These are phyloP conservation scores for Tillandsia fasciculata DNA, from an alignment of 176 grass and related monocot species.

Conservation along the genomic window DNA sequence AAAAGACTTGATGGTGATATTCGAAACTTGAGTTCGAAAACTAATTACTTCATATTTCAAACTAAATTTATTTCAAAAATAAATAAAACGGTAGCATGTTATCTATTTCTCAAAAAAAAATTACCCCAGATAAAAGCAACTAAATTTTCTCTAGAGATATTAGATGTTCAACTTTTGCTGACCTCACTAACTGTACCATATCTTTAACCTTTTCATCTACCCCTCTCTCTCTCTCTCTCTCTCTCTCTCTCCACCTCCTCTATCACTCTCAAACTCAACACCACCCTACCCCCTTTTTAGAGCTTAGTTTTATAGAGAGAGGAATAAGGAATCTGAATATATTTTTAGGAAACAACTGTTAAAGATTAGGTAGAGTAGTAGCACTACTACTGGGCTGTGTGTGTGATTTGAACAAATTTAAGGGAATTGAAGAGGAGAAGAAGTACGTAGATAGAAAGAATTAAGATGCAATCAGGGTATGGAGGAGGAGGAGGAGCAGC, in stretches of 20 bases:
- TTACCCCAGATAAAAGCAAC: too few species aligned
- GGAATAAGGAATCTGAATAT: background rate
- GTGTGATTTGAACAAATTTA: too few species aligned
- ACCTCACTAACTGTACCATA: slow-evolving; percentile 32
- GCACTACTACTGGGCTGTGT: too few species aligned
- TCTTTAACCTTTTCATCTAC: slow-evolving; percentile 15
- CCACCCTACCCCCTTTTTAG: background rate
- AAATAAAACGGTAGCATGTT: too few species aligned
- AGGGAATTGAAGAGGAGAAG: background rate
- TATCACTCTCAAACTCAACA: slow-evolving; percentile 3
- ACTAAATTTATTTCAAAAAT: too few species aligned
- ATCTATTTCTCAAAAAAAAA: too few species aligned
- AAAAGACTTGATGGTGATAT: too few species aligned
- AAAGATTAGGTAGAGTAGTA: too few species aligned
- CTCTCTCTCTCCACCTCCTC: slow-evolving; percentile 12
- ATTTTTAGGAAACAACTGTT: too few species aligned
- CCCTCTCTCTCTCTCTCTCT: background rate
- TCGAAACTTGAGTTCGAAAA: too few species aligned
- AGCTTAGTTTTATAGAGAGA: slow-evolving; percentile 2
- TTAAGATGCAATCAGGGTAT: slow-evolving; percentile 75
- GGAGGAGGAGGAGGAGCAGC: slow-evolving; percentile 28
- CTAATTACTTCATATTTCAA: too few species aligned
- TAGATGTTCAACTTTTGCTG: slow-evolving; percentile 29
- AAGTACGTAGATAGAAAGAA: background rate
- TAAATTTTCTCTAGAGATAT: background rate